These are phyloP conservation scores for Xanthoconium purpureum DNA, from an alignment of 768 basidiomycete genomes.

Conservation along the genomic window DNA sequence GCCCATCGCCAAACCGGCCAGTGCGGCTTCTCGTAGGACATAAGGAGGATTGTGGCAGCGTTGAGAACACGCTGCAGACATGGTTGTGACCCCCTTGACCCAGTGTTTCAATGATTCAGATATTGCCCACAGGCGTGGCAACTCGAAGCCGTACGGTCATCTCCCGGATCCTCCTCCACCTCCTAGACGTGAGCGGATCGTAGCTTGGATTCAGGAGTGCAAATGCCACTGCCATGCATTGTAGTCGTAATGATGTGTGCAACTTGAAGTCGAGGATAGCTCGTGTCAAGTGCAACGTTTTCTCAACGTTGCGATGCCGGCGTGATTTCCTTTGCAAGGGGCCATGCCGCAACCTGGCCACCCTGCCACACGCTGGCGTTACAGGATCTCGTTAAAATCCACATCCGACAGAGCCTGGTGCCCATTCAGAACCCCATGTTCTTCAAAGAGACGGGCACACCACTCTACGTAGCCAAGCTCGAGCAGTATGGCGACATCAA, in stretches of 20 bases:
- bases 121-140: too few relatives aligned
- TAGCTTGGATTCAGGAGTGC: background rate
- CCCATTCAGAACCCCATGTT: constrained; percentile 4
- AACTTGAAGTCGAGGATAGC: constrained; percentile 17
- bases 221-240: background rate
- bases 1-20: constrained; percentile 49
- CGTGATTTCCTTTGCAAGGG: constrained; percentile 1
- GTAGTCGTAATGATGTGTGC: background rate
- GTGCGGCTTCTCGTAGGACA: constrained; percentile 19
- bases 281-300: constrained; percentile 28
- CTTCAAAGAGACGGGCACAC: constrained; percentile 24
- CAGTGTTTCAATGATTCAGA: background rate
- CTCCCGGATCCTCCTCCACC: too few relatives aligned
- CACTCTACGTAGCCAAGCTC: constrained; percentile 25
- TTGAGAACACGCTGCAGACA: too few relatives aligned
- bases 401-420: background rate
- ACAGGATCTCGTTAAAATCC: constrained; percentile 14
- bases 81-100: constrained; percentile 18
- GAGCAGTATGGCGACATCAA: constrained; percentile 30
- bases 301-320: constrained; percentile 28
- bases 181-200: background rate
- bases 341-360: too few relatives aligned
- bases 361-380: background rate
- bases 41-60: background rate
- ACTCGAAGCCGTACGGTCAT: too few relatives aligned